Conservation (phyloP, 2,329 filamentous ascomycete species). For the Penicillium italicum region DNA sequence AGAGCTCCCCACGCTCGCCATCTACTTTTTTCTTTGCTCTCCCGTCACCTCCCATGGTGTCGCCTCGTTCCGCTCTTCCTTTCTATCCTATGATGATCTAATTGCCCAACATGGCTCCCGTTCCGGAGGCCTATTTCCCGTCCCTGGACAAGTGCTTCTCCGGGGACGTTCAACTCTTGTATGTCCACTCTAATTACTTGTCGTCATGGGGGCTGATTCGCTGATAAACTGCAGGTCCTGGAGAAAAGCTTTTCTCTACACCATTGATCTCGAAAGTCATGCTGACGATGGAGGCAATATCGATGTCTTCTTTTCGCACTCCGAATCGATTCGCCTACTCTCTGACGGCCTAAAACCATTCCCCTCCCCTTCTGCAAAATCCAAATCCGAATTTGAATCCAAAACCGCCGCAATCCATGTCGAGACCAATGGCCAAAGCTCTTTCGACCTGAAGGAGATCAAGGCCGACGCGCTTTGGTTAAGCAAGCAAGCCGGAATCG, state of each 20-base stretch:
- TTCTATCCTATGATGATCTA: conserved; percentile 40
- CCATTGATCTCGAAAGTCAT: conserved; percentile 41
- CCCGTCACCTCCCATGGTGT: conserved; percentile 3
- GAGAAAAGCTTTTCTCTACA: conserved; percentile 54
- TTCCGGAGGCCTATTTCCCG: conserved; percentile 74
- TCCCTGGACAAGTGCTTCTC: conserved; percentile 80
- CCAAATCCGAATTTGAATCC: conserved; percentile 72
- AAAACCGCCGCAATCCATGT: conserved; percentile 85
- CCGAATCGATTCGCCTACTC: conserved; percentile 65
- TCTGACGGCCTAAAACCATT: conserved; percentile 68
- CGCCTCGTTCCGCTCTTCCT: conserved; percentile 11
- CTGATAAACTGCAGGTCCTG: conserved; percentile 53
- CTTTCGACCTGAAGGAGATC: conserved; percentile 71
- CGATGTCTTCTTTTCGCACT: conserved; percentile 66
- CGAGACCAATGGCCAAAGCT: conserved; percentile 62
- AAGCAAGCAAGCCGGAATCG: conserved; percentile 70
- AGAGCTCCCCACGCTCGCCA: conserved; percentile 15
- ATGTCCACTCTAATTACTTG: conserved; percentile 24
- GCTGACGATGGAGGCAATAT: conserved; percentile 57
- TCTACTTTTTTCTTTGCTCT: conserved; percentile 7
- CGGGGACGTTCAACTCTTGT: conserved; percentile 77
- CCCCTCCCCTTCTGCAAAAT: conserved; percentile 56
- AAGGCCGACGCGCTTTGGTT: conserved; percentile 86
- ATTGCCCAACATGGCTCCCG: conserved; percentile 61
- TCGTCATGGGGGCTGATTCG: not conserved